These are phyloP conservation scores for Pestalotiopsis sp. DNA, from an alignment of 2,329 filamentous ascomycete species.

Conservation along the genomic window DNA sequence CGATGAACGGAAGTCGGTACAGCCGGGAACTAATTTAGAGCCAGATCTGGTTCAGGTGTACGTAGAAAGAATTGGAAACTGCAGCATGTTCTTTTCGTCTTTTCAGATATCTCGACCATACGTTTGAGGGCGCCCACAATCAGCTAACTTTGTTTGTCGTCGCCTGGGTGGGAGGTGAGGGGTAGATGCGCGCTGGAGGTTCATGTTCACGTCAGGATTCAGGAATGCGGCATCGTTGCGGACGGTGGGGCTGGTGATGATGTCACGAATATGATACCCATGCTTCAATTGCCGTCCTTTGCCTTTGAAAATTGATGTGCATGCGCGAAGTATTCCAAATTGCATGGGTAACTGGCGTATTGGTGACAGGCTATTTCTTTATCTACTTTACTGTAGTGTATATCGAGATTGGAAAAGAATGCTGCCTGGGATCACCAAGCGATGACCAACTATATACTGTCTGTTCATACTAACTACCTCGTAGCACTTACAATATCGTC, in stretches of 20 bases:
- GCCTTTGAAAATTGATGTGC: background rate
- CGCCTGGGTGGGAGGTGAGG: constrained; percentile 1
- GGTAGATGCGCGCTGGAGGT: constrained; percentile 3
- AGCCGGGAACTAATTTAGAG: background rate
- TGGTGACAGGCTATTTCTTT: background rate
- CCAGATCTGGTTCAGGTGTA: background rate
- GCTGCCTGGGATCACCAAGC: background rate
- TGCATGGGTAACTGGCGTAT: background rate
- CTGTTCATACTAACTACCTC: background rate
- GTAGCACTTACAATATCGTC: background rate
- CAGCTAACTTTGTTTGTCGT: background rate
- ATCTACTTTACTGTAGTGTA: background rate
- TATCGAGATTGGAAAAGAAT: background rate
- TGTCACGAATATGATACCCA: constrained; percentile 7
- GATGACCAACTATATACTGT: background rate
- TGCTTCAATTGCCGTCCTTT: background rate
- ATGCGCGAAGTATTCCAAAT: background rate
- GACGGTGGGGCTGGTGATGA: constrained; percentile 6
- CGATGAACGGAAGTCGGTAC: background rate
- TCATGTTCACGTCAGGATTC: constrained; percentile 11
- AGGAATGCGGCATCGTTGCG: constrained; percentile 1
- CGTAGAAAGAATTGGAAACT: background rate
- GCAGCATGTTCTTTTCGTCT: background rate
- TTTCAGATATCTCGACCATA: background rate
- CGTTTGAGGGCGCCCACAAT: background rate